Percentiles rank a stretch among this genome's conserved stretches.
phyloP scores from a whole-genome alignment of 768 basidiomycete species.

The Lentinus tigrinus region DNA sequence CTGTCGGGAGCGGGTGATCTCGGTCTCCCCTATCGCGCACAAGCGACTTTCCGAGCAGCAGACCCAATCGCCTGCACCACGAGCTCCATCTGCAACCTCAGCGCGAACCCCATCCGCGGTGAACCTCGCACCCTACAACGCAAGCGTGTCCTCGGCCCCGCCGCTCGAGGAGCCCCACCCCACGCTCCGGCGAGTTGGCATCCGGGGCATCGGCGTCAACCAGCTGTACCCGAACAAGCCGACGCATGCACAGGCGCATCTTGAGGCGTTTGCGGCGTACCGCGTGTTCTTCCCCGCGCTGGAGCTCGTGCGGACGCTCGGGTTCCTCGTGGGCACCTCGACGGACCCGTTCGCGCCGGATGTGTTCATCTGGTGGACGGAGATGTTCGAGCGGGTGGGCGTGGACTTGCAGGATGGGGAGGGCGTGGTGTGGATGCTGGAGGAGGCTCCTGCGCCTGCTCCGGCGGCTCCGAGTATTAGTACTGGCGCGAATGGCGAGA shows the following conservation, averaged over 20 bases:
- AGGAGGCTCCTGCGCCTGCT: background rate
- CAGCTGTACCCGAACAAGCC: slow-evolving; percentile 44
- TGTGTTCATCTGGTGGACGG: slow-evolving; percentile 55
- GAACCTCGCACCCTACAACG: background rate
- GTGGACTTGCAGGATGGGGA: slow-evolving; percentile 55
- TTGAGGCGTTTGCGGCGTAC: slow-evolving; percentile 38
- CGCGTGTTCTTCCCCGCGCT: slow-evolving; percentile 43
- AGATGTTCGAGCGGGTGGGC: slow-evolving; percentile 47
- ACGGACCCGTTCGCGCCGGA: slow-evolving; percentile 44
- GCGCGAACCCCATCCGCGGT: background rate
- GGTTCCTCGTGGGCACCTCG: slow-evolving; percentile 46
- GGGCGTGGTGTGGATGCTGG: slow-evolving; percentile 46
- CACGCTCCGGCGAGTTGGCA: slow-evolving; percentile 45
- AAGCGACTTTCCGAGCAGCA: background rate
- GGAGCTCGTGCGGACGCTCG: slow-evolving; percentile 47
- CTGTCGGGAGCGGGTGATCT: slow-evolving; percentile 17
- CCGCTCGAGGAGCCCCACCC: slow-evolving; percentile 21
- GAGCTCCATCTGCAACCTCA: background rate
- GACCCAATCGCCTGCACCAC: slow-evolving; percentile 5
- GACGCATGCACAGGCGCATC: slow-evolving; percentile 37
- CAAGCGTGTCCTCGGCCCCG: slow-evolving; percentile 1
- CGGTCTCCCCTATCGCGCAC: slow-evolving; percentile 6
- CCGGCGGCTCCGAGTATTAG: too few species aligned
- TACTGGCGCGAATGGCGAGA: too few species aligned
- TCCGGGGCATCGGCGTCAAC: slow-evolving; percentile 43